Base-by-base conservation (phyloP, 169 alveolate species). In the Amoebophrya sp. region DNA sequence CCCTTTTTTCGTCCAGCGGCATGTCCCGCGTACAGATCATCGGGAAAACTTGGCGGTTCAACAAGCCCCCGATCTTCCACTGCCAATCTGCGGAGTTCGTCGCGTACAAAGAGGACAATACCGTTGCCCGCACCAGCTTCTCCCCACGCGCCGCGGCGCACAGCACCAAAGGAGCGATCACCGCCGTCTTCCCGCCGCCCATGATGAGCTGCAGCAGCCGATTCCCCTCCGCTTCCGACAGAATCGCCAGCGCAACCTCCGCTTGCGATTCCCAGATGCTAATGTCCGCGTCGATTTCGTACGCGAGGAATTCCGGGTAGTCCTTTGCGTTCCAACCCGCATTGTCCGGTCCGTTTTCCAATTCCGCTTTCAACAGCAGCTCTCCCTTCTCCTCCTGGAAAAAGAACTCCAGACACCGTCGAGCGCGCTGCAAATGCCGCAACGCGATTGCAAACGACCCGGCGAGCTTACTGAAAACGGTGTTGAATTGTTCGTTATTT, bases 121-220 rank as follows among this genome's bases (percentile, higher is more conserved):
- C 92, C 39, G 92, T 90, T 53, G 54, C 39, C 18, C 92, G 92
- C 40, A 90, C 41, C 32, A 90, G 40, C 32, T 32, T 47, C 23
- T 47, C 10, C 35, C 92, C 92, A 39, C 54, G 47, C 0, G 92
- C 92, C 53, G 54, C 41, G 7, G 92, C 29, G 1, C 88, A 47
- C 41, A 90, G 39, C 89, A 90, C 41, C 83, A 90, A 29, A 33
- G 92, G 92, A 12, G 54, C 89, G 53, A 90, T 90, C 29, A 90
- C 92, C 0, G 92, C 40, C 12, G 92, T 90, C 92, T 90, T 90
- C 38, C 92, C 92, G 23, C 54, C 92, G 83, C 92, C 92, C 92
- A 90, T 90, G 53, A 40, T 90, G 54, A 90, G 54, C 88, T 90
- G 92, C 40, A 90, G 83, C 40, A 90, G 89, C 35, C 39, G 92